Base-by-base conservation (phyloP, 1,284 basidiomycete genomes). In the Ceratobasidium sp. region DNA sequence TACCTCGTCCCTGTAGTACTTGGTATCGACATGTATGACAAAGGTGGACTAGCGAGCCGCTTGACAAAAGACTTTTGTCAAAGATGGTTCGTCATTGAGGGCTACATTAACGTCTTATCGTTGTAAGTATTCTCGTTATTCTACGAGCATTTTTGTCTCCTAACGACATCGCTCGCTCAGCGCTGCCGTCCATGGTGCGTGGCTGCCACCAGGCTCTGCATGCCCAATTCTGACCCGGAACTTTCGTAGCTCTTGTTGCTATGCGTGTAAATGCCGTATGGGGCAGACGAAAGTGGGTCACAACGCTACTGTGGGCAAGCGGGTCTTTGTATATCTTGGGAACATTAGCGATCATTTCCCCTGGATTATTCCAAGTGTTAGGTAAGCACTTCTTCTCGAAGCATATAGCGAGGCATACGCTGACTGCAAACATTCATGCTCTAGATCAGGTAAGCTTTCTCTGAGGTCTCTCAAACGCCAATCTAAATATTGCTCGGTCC, bases 181-280 rank as follows among this genome's bases (percentile, higher is more conserved):
- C 44, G 71, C 71, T 26, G 71, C 71, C n/a, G 71, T 75, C 42
- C 71, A 75, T 54, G 71, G 71, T 75, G 50, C 28, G 61, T n/a
- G 28, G 38, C 28, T 50, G 48, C 23, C 48, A 33, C 33, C 33
- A 38, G 10, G 7, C 13, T n/a, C 52, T 9, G n/a, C 7, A n/a
- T 17, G 15, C 38, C 26, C 38, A 42, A 17, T 17, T 64, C 26
- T 28, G 10, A 33, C 28, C 10, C 59, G 26, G 9, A 54, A 26
- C 17, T 52, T 28, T 48, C 42, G 54, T 59, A 67, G 78, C 62
- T 40, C 57, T 79, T 13, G 78, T 79, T 52, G 78, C 75, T 52
- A 77, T 79, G 57, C 74, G 78, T 17, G 78, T 79, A 33, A 79
- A 68, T 59, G 78, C 78, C 6, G 54, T 79, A 48, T 79, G 78